phyloP scores from a whole-genome alignment of 495 filamentous ascomycete genomes.

The Coniosporium apollinis region DNA sequence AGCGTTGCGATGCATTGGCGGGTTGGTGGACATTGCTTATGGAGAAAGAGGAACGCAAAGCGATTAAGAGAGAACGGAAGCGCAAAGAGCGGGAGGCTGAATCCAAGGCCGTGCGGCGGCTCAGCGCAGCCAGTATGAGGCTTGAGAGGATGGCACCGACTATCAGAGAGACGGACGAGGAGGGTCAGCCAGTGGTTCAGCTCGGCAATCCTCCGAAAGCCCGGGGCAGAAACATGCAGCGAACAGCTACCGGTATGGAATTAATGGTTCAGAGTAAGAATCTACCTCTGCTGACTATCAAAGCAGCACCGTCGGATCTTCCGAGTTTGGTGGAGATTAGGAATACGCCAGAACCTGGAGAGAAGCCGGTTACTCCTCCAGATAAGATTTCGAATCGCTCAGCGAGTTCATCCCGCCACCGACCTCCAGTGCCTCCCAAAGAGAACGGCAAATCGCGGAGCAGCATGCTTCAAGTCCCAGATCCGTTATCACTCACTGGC shows the following conservation, averaged over 20 bases:
- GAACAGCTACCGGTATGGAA: conserved; percentile 23
- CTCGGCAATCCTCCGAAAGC: conserved; percentile 22
- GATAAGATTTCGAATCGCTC: conserved; percentile 66
- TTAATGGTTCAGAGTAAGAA: too few species aligned
- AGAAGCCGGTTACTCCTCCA: conserved; percentile 48
- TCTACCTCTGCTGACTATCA: conserved; percentile 5
- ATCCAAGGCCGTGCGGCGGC: conserved; percentile 58
- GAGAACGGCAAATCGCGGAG: conserved; percentile 56
- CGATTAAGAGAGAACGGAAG: conserved; percentile 64
- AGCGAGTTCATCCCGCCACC: conserved; percentile 47
- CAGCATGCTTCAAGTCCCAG: conserved; percentile 62
- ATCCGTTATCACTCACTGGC: conserved; percentile 39
- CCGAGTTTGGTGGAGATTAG: conserved; percentile 51
- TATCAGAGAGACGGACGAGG: conserved; percentile 58
- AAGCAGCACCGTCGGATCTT: conserved; percentile 44
- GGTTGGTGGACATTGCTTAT: conserved; percentile 95
- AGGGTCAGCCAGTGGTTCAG: conserved; percentile 29
- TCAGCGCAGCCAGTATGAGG: conserved; percentile 74
- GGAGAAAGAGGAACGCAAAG: conserved; percentile 91
- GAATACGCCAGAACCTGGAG: conserved; percentile 25
- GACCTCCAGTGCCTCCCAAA: conserved; percentile 74
- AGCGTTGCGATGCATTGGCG: conserved; percentile 73
- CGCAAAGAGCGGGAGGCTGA: conserved; percentile 72
- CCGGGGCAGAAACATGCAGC: conserved; percentile 20
- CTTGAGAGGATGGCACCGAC: conserved; percentile 62